These are phyloP conservation scores for Nidula microcarpa DNA, from an alignment of 768 basidiomycete genomes.

Conservation along the genomic window DNA sequence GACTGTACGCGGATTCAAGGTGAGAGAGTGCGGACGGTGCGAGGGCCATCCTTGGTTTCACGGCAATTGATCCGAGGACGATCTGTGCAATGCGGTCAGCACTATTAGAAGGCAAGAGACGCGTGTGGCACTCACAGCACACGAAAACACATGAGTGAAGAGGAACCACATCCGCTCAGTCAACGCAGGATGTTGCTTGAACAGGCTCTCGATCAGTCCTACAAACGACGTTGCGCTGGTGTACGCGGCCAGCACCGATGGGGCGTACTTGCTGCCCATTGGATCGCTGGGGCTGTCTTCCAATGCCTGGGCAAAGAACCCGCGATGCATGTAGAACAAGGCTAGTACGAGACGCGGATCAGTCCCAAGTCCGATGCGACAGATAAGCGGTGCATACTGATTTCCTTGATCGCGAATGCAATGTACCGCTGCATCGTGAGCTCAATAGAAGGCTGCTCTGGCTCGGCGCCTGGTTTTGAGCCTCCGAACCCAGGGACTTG, in stretches of 20 bases:
- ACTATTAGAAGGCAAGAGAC: constrained; percentile 1
- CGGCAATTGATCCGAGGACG: constrained; percentile 66
- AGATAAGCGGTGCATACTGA: constrained; percentile 38
- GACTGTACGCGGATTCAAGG: constrained; percentile 56
- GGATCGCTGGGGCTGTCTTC: constrained; percentile 62
- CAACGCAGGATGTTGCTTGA: constrained; percentile 61
- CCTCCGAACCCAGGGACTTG: constrained; percentile 63
- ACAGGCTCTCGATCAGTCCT: constrained; percentile 59
- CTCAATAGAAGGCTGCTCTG: constrained; percentile 47
- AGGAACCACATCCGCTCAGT: constrained; percentile 73
- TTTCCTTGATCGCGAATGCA: constrained; percentile 66
- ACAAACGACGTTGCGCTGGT: constrained; percentile 68
- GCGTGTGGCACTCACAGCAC: constrained; percentile 42
- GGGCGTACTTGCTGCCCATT: constrained; percentile 66
- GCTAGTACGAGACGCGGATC: constrained; percentile 28
- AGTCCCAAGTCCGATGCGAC: background rate
- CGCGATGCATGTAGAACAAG: constrained; percentile 71
- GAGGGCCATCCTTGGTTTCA: constrained; percentile 60
- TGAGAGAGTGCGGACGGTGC: constrained; percentile 66
- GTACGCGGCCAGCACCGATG: constrained; percentile 67
- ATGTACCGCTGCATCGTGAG: constrained; percentile 68
- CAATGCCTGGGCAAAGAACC: constrained; percentile 69
- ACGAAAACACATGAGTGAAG: constrained; percentile 72
- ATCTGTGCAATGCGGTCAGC: constrained; percentile 35
- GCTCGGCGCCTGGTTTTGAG: constrained; percentile 34